Percentiles rank a stretch among this genome's conserved stretches.
Conservation (phyloP, 1,284 basidiomycete genomes). For the Omphalotus olearius region DNA sequence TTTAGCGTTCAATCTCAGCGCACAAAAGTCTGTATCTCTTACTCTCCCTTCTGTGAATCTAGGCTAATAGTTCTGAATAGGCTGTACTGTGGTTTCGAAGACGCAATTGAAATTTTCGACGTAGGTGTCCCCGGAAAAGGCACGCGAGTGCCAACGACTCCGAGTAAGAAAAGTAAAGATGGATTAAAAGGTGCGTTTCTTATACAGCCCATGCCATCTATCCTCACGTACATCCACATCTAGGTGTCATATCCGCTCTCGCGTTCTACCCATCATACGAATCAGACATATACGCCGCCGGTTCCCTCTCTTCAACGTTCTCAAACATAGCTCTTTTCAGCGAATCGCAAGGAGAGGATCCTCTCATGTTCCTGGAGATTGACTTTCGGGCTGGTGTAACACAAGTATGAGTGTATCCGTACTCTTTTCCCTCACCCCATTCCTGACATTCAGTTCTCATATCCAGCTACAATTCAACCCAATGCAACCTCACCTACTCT, state of each 20-base stretch:
- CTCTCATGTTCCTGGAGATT: constrained; percentile 60
- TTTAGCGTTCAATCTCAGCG: constrained; percentile 70
- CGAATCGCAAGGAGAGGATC: constrained; percentile 48
- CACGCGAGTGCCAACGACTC: constrained; percentile 68
- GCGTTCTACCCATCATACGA: constrained; percentile 67
- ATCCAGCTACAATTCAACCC: constrained; percentile 83
- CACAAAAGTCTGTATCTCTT: constrained; percentile 52
- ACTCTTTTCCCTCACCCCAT: neutral
- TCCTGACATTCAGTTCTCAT: neutral
- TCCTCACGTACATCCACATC: neutral
- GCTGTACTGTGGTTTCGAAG: constrained; percentile 87
- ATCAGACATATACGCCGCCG: constrained; percentile 74
- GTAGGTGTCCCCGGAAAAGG: constrained; percentile 70
- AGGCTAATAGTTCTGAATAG: constrained; percentile 32
- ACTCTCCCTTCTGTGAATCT: neutral
- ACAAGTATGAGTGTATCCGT: constrained; percentile 48
- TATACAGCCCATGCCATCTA: too few relatives aligned
- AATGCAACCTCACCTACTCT: constrained; percentile 63
- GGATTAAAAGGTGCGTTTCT: constrained; percentile 71
- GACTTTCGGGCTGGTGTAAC: constrained; percentile 54
- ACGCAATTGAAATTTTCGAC: constrained; percentile 88
- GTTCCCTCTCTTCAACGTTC: constrained; percentile 50
- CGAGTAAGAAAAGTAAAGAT: constrained; percentile 74
- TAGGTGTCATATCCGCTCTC: constrained; percentile 82
- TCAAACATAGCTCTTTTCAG: constrained; percentile 76